A percentile compares a stretch with the other conserved stretches of the same genome.
Conservation (phyloP, 1,139 yeast species). For the Kodamaea suecica region DNA sequence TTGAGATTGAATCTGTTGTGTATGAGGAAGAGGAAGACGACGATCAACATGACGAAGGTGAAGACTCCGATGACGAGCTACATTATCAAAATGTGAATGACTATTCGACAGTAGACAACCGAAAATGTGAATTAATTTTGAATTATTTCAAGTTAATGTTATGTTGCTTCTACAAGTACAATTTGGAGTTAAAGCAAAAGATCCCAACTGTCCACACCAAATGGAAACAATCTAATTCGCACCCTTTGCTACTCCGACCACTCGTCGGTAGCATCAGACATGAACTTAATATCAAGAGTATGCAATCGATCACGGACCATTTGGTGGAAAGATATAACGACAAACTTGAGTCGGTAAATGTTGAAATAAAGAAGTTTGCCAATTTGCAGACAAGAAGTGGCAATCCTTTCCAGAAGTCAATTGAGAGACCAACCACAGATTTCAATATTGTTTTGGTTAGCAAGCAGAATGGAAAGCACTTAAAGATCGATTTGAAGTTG, state of each 20-base stretch:
- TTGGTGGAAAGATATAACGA: slow-evolving; percentile 18
- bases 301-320: slow-evolving; percentile 41
- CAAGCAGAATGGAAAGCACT: slow-evolving; percentile 13
- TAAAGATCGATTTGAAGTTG: slow-evolving; percentile 30
- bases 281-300: slow-evolving; percentile 45
- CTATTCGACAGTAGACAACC: slow-evolving; percentile 32
- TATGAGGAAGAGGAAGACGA: slow-evolving; percentile 47
- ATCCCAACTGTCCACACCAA: slow-evolving; percentile 50
- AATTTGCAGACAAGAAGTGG: slow-evolving; percentile 21
- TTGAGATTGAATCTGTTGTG: slow-evolving; percentile 66
- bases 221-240: slow-evolving; percentile 48
- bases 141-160: slow-evolving; percentile 56
- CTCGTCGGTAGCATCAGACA: slow-evolving; percentile 68
- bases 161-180: slow-evolving; percentile 56
- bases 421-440: slow-evolving; percentile 34
- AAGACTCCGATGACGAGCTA: slow-evolving; percentile 37
- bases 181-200: slow-evolving; percentile 44
- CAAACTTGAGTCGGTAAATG: slow-evolving; percentile 13
- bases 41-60: slow-evolving; percentile 34
- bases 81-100: slow-evolving; percentile 31
- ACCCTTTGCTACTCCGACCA: slow-evolving; percentile 59
- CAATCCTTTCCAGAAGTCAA: slow-evolving; percentile 41
- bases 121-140: slow-evolving; percentile 52
- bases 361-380: slow-evolving; percentile 23
- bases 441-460: slow-evolving; percentile 20